phyloP scores from a whole-genome alignment of 345 rosid genomes.

The Gynandropsis gynandra region DNA sequence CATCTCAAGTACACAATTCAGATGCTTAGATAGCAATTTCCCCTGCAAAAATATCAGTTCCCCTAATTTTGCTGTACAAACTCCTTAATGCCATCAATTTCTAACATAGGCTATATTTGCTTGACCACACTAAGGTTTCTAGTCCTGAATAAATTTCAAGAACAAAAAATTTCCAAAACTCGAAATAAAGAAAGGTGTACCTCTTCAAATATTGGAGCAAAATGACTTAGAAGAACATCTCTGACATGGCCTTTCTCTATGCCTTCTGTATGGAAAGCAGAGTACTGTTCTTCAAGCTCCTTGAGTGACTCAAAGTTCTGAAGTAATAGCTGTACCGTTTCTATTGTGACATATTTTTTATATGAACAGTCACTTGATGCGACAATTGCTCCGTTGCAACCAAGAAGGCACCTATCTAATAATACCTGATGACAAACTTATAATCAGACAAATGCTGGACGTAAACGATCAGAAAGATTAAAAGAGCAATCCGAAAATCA shows the following conservation, averaged over 20 bases:
- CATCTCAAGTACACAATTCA: conserved; percentile 26
- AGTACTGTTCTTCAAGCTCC: conserved; percentile 51
- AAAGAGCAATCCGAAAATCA: conserved; percentile 14
- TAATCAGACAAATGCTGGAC: conserved; percentile 25
- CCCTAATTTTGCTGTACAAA: conserved; percentile 7
- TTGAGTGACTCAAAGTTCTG: conserved; percentile 54
- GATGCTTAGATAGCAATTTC: conserved; percentile 43
- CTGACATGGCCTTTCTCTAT: conserved; percentile 39
- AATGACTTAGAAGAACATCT: conserved; percentile 41
- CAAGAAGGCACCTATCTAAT: conserved; percentile 57
- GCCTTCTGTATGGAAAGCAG: conserved; percentile 29
- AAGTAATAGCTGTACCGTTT: conserved; percentile 37
- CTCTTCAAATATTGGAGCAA: conserved; percentile 45
- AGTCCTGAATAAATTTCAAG: neutral
- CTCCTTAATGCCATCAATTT: conserved; percentile 12
- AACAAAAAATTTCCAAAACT: neutral
- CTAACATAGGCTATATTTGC: neutral
- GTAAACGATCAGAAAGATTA: conserved; percentile 3
- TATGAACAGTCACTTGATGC: conserved; percentile 24
- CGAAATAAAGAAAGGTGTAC: conserved; percentile 32
- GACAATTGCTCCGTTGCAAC: conserved; percentile 31
- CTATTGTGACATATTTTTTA: conserved; percentile 41
- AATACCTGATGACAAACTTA: conserved; percentile 43
- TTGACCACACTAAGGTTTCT: too few relatives aligned
- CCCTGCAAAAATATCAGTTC: conserved; percentile 41